Percentiles rank a stretch among this genome's conserved stretches.
These are phyloP conservation scores for Prosopis cineraria DNA, from an alignment of 306 rosid genomes.

Conservation along the genomic window DNA sequence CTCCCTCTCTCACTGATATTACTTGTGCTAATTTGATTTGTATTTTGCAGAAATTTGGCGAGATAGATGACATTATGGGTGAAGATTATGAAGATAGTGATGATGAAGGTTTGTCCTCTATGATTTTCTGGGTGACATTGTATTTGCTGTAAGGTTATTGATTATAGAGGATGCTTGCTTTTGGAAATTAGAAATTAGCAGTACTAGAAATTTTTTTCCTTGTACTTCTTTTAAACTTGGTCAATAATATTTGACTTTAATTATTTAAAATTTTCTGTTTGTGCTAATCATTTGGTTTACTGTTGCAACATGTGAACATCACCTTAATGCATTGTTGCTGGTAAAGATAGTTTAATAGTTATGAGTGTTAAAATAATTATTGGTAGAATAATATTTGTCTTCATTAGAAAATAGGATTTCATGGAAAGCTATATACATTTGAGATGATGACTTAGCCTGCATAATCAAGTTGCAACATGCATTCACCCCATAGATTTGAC, in stretches of 20 bases:
- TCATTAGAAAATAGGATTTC: background rate
- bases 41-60: conserved; percentile 79
- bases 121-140: too few species aligned
- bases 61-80: too few species aligned
- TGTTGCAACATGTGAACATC: too few species aligned
- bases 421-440: background rate
- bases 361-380: background rate
- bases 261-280: background rate
- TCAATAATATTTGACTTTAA: background rate
- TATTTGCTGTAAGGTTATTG: too few species aligned
- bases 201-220: background rate
- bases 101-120: too few species aligned
- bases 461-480: too few species aligned
- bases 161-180: too few species aligned
- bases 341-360: background rate
- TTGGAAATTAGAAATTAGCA: too few species aligned
- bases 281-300: background rate
- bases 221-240: background rate
- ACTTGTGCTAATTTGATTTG: conserved; percentile 1
- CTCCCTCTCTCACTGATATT: background rate
- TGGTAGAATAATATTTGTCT: background rate
- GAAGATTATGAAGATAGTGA: too few species aligned
- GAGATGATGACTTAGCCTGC: too few species aligned
- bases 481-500: too few species aligned
- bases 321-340: too few species aligned